These are phyloP conservation scores for Linnemannia exigua DNA, from an alignment of 192 early-diverging fungal genomes.

Conservation along the genomic window DNA sequence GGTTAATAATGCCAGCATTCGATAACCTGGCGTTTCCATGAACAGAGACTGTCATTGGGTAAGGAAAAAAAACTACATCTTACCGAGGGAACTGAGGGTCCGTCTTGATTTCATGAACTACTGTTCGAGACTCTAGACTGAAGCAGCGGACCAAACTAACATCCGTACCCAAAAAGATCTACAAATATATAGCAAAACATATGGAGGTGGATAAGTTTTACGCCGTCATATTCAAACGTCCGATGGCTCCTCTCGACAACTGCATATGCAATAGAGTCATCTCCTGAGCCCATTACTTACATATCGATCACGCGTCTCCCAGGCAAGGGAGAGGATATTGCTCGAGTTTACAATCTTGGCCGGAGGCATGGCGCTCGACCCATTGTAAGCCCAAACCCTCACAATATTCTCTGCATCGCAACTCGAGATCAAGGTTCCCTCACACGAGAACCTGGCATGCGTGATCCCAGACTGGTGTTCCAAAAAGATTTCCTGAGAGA, in stretches of 20 bases:
- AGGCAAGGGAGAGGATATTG: constrained; percentile 47
- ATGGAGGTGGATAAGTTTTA: background rate
- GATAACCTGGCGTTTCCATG: background rate
- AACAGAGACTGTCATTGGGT: too few relatives aligned
- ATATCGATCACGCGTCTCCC: constrained; percentile 53
- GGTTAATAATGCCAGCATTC: background rate
- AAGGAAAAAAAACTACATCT: background rate
- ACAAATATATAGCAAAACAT: background rate
- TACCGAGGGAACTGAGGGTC: constrained; percentile 63
- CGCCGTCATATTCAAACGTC: background rate
- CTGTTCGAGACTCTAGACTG: constrained; percentile 65
- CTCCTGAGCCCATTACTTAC: constrained; percentile 26
- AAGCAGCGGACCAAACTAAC: constrained; percentile 64
- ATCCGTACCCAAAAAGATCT: constrained; percentile 71
- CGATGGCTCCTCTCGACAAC: background rate
- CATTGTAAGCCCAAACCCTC: constrained; percentile 58
- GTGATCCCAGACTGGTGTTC: constrained; percentile 72
- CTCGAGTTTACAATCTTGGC: constrained; percentile 44
- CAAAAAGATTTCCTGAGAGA: constrained; percentile 67
- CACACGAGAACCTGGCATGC: constrained; percentile 67
- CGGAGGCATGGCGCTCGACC: constrained; percentile 45
- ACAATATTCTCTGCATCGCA: constrained; percentile 75
- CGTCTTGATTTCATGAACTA: constrained; percentile 70
- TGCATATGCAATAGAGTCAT: background rate
- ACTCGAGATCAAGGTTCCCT: constrained; percentile 71